Evolutionary conservation across 768 basidiomycete species (phyloP).

Genomic region (Mycena rosella): DNA sequence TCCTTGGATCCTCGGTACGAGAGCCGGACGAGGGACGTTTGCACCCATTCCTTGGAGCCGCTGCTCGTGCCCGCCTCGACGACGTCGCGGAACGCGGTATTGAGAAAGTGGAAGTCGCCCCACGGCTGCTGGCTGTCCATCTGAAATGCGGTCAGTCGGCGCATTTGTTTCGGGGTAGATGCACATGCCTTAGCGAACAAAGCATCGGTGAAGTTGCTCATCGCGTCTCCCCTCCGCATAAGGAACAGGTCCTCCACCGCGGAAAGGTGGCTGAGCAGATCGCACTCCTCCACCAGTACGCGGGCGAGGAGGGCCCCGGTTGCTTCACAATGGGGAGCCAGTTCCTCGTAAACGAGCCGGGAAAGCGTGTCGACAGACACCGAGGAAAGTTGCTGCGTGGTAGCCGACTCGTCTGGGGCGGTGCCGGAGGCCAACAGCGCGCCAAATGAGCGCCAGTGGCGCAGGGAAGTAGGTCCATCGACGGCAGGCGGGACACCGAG

Average conservation of each 20-base stretch:
- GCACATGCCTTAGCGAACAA: slow-evolving; percentile 76
- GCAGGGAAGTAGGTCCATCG: slow-evolving; percentile 40
- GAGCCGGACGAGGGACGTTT: slow-evolving; percentile 77
- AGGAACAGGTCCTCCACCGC: slow-evolving; percentile 79
- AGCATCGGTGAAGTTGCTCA: slow-evolving; percentile 80
- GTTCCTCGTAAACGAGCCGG: slow-evolving; percentile 70
- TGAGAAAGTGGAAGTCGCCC: slow-evolving; percentile 88
- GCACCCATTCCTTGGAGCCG: slow-evolving; percentile 68
- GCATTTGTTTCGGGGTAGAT: too few relatives aligned
- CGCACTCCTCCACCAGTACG: slow-evolving; percentile 77
- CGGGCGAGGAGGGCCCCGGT: slow-evolving; percentile 66
- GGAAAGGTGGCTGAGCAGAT: slow-evolving; percentile 69
- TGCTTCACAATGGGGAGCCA: slow-evolving; percentile 67
- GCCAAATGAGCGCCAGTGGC: slow-evolving; percentile 58
- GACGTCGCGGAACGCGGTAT: slow-evolving; percentile 80
- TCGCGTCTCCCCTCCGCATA: slow-evolving; percentile 83
- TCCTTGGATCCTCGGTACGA: slow-evolving; percentile 71
- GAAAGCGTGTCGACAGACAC: slow-evolving; percentile 75
- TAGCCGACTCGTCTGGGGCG: background rate
- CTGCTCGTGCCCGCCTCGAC: slow-evolving; percentile 60
- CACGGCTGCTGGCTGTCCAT: slow-evolving; percentile 82
- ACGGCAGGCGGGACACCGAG: slow-evolving; percentile 56
- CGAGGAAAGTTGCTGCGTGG: slow-evolving; percentile 48
- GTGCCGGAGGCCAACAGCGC: slow-evolving; percentile 51
- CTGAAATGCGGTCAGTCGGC: slow-evolving; percentile 49